A percentile compares a stretch with the other conserved stretches of the same genome.
These are phyloP conservation scores for Trypanosoma mega DNA, from an alignment of 208 protist species.

Conservation along the genomic window DNA sequence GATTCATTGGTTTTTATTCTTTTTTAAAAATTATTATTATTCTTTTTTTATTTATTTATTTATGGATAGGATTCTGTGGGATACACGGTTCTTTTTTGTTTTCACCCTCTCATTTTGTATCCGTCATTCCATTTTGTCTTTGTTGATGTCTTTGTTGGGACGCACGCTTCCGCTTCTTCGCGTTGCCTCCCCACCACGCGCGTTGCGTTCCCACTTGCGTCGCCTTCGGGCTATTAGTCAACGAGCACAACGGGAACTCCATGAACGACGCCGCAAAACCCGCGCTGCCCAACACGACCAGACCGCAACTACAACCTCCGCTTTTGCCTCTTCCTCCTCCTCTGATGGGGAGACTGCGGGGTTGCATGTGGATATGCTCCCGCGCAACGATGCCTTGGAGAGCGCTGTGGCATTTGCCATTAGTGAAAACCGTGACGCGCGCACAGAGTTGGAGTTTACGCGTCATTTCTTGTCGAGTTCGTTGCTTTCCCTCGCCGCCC, in stretches of 20 bases:
- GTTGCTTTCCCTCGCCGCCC: constrained; percentile 79
- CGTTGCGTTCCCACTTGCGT: constrained; percentile 18
- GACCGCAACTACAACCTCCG: background rate
- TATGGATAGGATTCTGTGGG: too few species aligned
- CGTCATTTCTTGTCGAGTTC: constrained; percentile 70
- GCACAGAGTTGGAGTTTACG: constrained; percentile 80
- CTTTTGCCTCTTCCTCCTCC: constrained; percentile 9
- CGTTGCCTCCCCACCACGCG: constrained; percentile 3
- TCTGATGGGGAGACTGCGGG: background rate
- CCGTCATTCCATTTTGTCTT: constrained; percentile 11
- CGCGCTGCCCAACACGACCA: constrained; percentile 1
- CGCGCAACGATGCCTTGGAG: constrained; percentile 67
- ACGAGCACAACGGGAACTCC: constrained; percentile 1
- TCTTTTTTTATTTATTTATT: too few species aligned
- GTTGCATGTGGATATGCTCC: constrained; percentile 41
- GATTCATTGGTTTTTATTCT: too few species aligned
- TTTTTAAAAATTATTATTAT: too few species aligned
- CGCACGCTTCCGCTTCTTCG: constrained; percentile 11
- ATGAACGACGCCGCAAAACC: constrained; percentile 1
- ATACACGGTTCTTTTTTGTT: too few species aligned
- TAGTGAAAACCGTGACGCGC: constrained; percentile 69
- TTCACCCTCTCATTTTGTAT: constrained; percentile 2
- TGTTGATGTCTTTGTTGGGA: background rate
- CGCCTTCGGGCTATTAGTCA: constrained; percentile 16
- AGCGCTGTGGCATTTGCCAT: constrained; percentile 75